Conservation (phyloP, 116 monocot species). For the Zostera marina region DNA sequence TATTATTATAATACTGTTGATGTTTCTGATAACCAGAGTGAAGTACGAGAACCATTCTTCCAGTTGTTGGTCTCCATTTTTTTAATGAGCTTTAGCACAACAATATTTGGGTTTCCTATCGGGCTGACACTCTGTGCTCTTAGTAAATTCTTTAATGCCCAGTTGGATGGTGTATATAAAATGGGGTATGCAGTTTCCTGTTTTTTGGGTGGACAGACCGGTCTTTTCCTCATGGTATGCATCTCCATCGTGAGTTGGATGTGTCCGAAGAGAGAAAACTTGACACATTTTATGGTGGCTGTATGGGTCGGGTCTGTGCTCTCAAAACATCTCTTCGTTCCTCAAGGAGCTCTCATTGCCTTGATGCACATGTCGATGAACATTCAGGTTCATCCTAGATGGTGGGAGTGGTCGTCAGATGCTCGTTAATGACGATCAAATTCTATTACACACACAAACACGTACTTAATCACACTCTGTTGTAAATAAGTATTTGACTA, state of each 20-base stretch:
- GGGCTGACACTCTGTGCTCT: conserved; percentile 31
- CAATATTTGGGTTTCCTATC: conserved; percentile 23
- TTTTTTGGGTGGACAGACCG: conserved; percentile 37
- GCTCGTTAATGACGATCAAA: background rate
- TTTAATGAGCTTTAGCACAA: conserved; percentile 34
- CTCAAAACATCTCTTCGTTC: conserved; percentile 31
- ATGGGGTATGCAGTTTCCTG: conserved; percentile 50
- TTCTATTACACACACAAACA: too few species aligned
- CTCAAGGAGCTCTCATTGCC: conserved; percentile 57
- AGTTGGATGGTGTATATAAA: conserved; percentile 61
- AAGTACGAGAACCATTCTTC: conserved; percentile 27
- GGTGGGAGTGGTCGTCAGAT: background rate
- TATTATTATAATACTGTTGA: conserved; percentile 4
- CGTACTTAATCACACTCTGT: too few species aligned
- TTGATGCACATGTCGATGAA: conserved; percentile 75
- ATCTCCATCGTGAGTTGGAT: conserved; percentile 55
- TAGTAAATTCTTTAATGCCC: conserved; percentile 27
- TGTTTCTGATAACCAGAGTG: conserved; percentile 13
- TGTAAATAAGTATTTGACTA: too few species aligned
- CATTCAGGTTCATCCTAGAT: conserved; percentile 17
- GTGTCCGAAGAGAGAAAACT: conserved; percentile 53
- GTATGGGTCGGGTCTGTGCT: conserved; percentile 49
- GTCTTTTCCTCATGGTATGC: conserved; percentile 40
- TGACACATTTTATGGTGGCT: conserved; percentile 29
- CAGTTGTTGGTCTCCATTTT: conserved; percentile 53